A percentile compares a stretch with the other conserved stretches of the same genome.
Evolutionary conservation across 1,284 basidiomycete genomes (phyloP).

Genomic region (Ganoderma lucidum): DNA sequence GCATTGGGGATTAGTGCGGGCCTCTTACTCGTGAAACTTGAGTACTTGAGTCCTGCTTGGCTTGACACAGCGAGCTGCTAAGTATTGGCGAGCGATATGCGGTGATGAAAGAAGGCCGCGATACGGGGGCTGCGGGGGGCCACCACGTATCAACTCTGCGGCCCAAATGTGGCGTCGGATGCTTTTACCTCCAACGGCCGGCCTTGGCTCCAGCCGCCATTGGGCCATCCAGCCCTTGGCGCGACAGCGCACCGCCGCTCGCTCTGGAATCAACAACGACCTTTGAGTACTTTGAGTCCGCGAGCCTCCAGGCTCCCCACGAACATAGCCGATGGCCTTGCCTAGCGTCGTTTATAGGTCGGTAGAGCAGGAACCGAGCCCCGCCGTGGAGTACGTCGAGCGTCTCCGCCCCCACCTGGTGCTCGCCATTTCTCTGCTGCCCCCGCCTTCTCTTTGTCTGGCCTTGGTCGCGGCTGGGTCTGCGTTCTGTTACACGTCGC

Average conservation of each 20-base stretch:
- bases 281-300: not conserved
- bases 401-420: conserved; percentile 30
- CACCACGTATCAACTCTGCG: conserved; percentile 2
- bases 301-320: not conserved
- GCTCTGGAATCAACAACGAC: conserved; percentile 1
- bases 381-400: conserved; percentile 29
- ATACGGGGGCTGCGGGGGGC: not conserved
- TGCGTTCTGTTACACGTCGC: conserved; percentile 4
- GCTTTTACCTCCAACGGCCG: conserved; percentile 3
- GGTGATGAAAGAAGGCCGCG: not conserved
- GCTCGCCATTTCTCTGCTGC: conserved; percentile 12
- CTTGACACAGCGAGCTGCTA: not conserved
- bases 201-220: conserved; percentile 19
- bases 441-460: conserved; percentile 16
- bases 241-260: conserved; percentile 13
- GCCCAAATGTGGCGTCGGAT: not conserved
- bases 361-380: conserved; percentile 4
- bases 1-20: not conserved
- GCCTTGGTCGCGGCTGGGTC: conserved; percentile 24
- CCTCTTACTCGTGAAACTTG: not conserved
- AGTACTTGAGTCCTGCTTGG: not conserved
- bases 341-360: conserved; percentile 15
- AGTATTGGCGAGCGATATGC: not conserved
- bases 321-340: conserved; percentile 17
- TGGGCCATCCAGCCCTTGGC: conserved; percentile 19